phyloP scores from a whole-genome alignment of 2,329 filamentous ascomycete genomes.

The Clonostachys chloroleuca region DNA sequence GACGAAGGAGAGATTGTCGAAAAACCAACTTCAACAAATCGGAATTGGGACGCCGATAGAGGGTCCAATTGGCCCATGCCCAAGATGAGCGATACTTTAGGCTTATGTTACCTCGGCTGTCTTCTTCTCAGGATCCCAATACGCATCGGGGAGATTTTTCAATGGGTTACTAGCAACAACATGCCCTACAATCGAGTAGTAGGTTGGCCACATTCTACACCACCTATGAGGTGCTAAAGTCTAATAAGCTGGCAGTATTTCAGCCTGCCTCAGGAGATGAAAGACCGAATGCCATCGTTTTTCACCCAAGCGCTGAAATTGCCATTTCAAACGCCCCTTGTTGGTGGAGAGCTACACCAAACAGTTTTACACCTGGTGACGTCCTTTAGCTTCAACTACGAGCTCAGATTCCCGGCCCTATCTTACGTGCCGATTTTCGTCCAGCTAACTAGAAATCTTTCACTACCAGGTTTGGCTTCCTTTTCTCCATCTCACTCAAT shows the following conservation, averaged over 20 bases:
- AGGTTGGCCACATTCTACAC: constrained; percentile 15
- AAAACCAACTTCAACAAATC: background rate
- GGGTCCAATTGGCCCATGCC: constrained; percentile 54
- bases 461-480: constrained; percentile 34
- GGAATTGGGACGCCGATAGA: constrained; percentile 22
- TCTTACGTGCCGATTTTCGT: constrained; percentile 67
- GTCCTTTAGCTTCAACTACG: constrained; percentile 64
- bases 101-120: constrained; percentile 74
- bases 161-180: constrained; percentile 63
- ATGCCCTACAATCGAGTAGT: constrained; percentile 70
- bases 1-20: background rate
- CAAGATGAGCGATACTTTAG: constrained; percentile 68
- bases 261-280: constrained; percentile 59
- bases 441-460: constrained; percentile 65
- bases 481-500: background rate
- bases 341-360: constrained; percentile 58
- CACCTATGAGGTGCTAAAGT: background rate
- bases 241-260: constrained; percentile 33
- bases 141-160: constrained; percentile 67
- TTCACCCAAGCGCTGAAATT: constrained; percentile 59
- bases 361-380: constrained; percentile 57
- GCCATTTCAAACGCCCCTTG: constrained; percentile 29
- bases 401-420: constrained; percentile 66
- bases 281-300: constrained; percentile 54
- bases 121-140: constrained; percentile 72